Percentiles rank a stretch among this genome's conserved stretches.
phyloP scores from a whole-genome alignment of 495 filamentous ascomycete genomes.

The Aspergillus heteromorphus region DNA sequence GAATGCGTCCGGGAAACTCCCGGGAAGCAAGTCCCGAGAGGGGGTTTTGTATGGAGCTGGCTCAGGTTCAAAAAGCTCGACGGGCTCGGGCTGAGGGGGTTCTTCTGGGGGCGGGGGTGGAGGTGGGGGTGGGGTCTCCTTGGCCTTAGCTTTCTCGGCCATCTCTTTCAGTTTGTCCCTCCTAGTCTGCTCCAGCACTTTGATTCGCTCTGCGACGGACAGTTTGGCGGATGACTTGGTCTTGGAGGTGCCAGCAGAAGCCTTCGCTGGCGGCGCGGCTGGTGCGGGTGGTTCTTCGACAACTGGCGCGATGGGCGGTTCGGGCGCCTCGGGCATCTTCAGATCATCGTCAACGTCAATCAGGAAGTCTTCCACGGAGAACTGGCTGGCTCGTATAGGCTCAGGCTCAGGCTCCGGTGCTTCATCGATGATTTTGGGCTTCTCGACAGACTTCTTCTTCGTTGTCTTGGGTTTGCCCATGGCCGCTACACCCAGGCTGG shows the following conservation, averaged over 20 bases:
- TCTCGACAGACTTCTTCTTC: conserved; percentile 34
- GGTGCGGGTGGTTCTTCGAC: conserved; percentile 35
- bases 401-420: conserved; percentile 27
- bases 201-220: conserved; percentile 45
- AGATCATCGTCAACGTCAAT: conserved; percentile 32
- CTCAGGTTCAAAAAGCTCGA: conserved; percentile 17
- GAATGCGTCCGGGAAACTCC: conserved; percentile 35
- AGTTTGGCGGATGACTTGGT: conserved; percentile 36
- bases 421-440: conserved; percentile 19
- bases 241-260: conserved; percentile 29
- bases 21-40: conserved; percentile 35
- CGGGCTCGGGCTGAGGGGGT: conserved; percentile 9
- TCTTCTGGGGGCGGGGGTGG: conserved; percentile 15
- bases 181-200: conserved; percentile 39
- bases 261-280: conserved; percentile 26
- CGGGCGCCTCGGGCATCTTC: conserved; percentile 27
- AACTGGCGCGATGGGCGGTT: conserved; percentile 15
- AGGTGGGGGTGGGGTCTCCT: conserved; percentile 14
- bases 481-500: conserved; percentile 33
- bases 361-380: conserved; percentile 20
- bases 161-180: conserved; percentile 38
- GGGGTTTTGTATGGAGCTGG: conserved; percentile 18
- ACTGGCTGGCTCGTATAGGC: conserved; percentile 16
- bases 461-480: conserved; percentile 30
- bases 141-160: conserved; percentile 24